Evolutionary conservation across 345 rosid genomes (phyloP), one percentile per base, ranked within the genome.

Genomic region (Euphorbia peplus): DNA sequence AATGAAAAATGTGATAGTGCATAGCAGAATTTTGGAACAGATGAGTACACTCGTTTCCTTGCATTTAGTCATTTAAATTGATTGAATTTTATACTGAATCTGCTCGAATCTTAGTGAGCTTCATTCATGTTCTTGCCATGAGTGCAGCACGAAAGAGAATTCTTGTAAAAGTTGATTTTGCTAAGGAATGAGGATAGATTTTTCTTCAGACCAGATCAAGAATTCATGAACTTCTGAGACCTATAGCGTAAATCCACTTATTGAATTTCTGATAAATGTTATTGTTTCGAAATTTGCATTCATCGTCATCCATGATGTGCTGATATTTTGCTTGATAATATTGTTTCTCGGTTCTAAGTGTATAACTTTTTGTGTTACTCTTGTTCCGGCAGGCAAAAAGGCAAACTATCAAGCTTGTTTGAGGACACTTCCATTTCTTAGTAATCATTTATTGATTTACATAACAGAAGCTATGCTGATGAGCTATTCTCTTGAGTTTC

Each of bases 301-400:
- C 1, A 18, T 26, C 12, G 19, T n/a, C n/a, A 57, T 58, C 1
- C 5, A 26, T 25, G 63, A 26, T 11, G 8, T 21, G n/a, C 15
- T 25, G 26, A 41, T 2, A 15, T 16, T 66, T 29, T 19, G 42
- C 0, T 53, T 28, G 50, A 46, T 69, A 26, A 24, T 58, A 21
- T 19, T 5, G 4, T 51, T 66, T 32, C 14, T 10, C 15, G 4
- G 5, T 9, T 16, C 56, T 35, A 66, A 32, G 29, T 9, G 11
- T 21, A 10, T 24, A 41, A 13, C 1, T 53, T 37, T n/a, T 19
- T 46, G 10, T 64, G 18, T 46, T 62, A 46, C 24, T 58, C 4
- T 30, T 32, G 24, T 29, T 24, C 26, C 16, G 39, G 24, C 66
- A 69, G 72, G 72, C 64, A 21, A 69, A 24, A 60, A 48, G 72